phyloP scores from a whole-genome alignment of 1,284 basidiomycete genomes.

The Ceratobasidium sp. region DNA sequence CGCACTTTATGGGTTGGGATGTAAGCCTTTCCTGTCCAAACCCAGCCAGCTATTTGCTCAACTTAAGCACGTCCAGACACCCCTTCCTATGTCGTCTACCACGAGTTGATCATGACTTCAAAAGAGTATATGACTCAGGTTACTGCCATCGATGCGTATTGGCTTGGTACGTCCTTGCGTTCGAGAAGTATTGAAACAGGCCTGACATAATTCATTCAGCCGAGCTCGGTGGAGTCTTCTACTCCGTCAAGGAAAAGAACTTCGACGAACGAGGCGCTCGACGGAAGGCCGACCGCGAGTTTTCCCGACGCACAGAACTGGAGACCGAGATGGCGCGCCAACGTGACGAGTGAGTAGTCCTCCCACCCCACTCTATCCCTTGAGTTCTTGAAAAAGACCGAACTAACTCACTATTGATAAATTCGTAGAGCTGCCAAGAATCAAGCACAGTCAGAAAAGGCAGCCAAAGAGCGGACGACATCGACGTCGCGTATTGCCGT shows the following conservation, averaged over 20 bases:
- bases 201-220: constrained; percentile 59
- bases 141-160: constrained; percentile 89
- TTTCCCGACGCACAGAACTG: constrained; percentile 88
- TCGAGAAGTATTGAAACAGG: constrained; percentile 10
- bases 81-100: constrained; percentile 97
- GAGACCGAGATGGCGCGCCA: constrained; percentile 91
- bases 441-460: constrained; percentile 74
- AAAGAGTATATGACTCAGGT: constrained; percentile 84
- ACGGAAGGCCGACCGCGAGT: constrained; percentile 84
- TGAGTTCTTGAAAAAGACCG: neutral
- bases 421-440: constrained; percentile 70
- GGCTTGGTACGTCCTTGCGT: constrained; percentile 75
- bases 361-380: neutral
- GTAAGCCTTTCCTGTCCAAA: constrained; percentile 89
- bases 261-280: constrained; percentile 86
- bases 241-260: constrained; percentile 94
- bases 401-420: constrained; percentile 10
- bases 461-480: constrained; percentile 69
- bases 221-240: constrained; percentile 94
- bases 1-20: constrained; percentile 95
- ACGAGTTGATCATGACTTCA: constrained; percentile 91
- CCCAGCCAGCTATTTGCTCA: constrained; percentile 90
- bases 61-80: constrained; percentile 72
- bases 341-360: constrained; percentile 80
- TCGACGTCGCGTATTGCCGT: constrained; percentile 78